Evolutionary conservation across 495 filamentous ascomycete genomes (phyloP).

Genomic region (Endocarpon pusillum): DNA sequence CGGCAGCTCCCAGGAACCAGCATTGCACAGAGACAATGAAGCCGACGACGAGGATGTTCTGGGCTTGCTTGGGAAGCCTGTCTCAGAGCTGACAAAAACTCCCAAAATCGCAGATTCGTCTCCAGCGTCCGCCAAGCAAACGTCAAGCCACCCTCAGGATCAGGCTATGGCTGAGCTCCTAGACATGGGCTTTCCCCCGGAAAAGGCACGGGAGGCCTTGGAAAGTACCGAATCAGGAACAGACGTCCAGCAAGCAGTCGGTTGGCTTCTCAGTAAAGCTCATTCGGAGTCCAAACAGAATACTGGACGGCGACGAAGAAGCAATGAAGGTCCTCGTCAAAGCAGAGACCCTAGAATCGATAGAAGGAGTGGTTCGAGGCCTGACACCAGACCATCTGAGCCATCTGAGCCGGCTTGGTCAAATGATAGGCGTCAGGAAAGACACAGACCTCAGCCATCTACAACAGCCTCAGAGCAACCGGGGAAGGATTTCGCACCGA

Average conservation of each 20-base stretch:
- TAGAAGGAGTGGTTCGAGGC: constrained; percentile 9
- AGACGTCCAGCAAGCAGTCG: constrained; percentile 75
- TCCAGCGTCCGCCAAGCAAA: constrained; percentile 22
- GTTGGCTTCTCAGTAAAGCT: constrained; percentile 79
- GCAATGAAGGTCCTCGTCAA: constrained; percentile 6
- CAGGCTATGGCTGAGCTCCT: constrained; percentile 76
- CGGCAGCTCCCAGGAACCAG: constrained; percentile 16
- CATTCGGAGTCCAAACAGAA: constrained; percentile 56
- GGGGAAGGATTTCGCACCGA: constrained; percentile 63
- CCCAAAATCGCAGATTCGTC: too few species aligned
- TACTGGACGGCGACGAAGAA: constrained; percentile 25
- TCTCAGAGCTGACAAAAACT: constrained; percentile 51
- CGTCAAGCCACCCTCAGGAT: constrained; percentile 45
- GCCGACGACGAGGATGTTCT: constrained; percentile 67
- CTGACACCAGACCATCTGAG: constrained; percentile 1
- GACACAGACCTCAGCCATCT: constrained; percentile 35
- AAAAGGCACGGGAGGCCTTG: constrained; percentile 63
- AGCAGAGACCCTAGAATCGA: constrained; percentile 12
- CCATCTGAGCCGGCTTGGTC: constrained; percentile 24
- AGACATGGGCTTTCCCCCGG: constrained; percentile 83
- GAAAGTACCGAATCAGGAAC: constrained; percentile 59
- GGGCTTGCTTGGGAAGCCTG: constrained; percentile 69
- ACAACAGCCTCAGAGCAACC: too few species aligned
- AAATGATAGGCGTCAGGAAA: constrained; percentile 26
- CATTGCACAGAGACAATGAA: constrained; percentile 14